Evolutionary conservation across 768 basidiomycete species (phyloP).

Genomic region (Rhodosporidiobolus sp.): DNA sequence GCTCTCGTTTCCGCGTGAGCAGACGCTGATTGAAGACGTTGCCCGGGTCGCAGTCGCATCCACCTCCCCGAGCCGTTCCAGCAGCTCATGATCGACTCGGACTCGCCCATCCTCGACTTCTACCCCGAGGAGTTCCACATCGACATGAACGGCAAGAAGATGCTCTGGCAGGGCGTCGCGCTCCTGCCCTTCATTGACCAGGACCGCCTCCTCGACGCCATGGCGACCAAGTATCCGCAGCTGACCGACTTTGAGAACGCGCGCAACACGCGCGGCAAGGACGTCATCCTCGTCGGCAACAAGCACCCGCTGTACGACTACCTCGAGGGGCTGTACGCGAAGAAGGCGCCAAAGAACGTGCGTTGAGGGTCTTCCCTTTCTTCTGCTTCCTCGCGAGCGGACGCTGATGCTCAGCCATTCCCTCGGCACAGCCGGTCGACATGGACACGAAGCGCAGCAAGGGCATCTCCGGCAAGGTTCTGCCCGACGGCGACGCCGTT

Average conservation of each 20-base stretch:
- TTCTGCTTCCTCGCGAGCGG: conserved; percentile 3
- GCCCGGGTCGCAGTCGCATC: conserved; percentile 58
- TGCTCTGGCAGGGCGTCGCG: conserved; percentile 99
- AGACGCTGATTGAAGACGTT: conserved; percentile 11
- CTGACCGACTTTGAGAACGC: conserved; percentile 76
- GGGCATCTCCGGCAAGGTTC: conserved; percentile 74
- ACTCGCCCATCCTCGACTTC: conserved; percentile 93
- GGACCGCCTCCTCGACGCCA: conserved; percentile 74
- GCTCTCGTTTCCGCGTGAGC: no score
- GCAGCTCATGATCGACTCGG: conserved; percentile 74
- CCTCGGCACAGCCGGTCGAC: conserved; percentile 74
- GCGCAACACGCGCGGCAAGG: conserved; percentile 80
- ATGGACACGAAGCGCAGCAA: conserved; percentile 68
- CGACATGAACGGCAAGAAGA: conserved; percentile 99
- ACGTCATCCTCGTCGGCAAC: conserved; percentile 76
- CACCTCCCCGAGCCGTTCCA: conserved; percentile 88
- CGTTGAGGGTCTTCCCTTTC: conserved; percentile 46
- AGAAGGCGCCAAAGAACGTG: conserved; percentile 76
- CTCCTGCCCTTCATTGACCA: conserved; percentile 93
- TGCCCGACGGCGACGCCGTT: conserved; percentile 81
- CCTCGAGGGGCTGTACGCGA: conserved; percentile 84
- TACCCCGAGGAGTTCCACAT: conserved; percentile 88
- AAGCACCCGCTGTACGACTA: conserved; percentile 82
- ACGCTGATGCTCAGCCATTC: no score
- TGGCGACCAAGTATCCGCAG: conserved; percentile 59